phyloP scores from a whole-genome alignment of 306 rosid species.

The Cicer yamashitae region DNA sequence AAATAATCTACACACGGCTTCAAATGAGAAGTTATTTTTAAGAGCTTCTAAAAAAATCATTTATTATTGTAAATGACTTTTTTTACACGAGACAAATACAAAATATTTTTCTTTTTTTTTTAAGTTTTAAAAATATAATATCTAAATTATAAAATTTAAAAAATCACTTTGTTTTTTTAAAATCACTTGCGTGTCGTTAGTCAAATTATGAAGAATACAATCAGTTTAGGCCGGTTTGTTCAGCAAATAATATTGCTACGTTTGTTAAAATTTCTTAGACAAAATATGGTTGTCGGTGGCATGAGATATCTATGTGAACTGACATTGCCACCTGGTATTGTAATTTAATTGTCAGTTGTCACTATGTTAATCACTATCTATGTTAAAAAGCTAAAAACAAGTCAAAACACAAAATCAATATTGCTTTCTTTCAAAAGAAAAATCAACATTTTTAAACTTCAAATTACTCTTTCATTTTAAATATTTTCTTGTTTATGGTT shows the following conservation, averaged over 20 bases:
- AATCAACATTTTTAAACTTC: neutral
- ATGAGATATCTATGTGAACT: neutral
- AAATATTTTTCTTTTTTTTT: too few species aligned
- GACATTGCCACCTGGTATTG: neutral
- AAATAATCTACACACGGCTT: too few species aligned
- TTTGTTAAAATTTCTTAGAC: neutral
- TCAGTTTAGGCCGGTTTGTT: neutral
- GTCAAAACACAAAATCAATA: neutral
- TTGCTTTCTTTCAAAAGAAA: neutral
- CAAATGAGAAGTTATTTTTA: too few species aligned
- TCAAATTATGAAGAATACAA: neutral
- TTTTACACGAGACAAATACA: too few species aligned
- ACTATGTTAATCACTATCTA: neutral
- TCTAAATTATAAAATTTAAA: too few species aligned
- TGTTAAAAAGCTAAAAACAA: neutral
- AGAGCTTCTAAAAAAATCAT: too few species aligned
- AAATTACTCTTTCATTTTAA: neutral
- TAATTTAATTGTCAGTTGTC: slow-evolving; percentile 3
- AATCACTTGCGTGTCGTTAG: too few species aligned
- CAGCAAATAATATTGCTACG: neutral
- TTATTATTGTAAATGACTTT: too few species aligned
- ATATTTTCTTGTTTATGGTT: too few species aligned
- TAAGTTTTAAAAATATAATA: too few species aligned
- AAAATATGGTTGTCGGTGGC: neutral
- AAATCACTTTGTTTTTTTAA: too few species aligned